phyloP scores from a whole-genome alignment of 1,284 basidiomycete species.

The Cryptococcus sp. region DNA sequence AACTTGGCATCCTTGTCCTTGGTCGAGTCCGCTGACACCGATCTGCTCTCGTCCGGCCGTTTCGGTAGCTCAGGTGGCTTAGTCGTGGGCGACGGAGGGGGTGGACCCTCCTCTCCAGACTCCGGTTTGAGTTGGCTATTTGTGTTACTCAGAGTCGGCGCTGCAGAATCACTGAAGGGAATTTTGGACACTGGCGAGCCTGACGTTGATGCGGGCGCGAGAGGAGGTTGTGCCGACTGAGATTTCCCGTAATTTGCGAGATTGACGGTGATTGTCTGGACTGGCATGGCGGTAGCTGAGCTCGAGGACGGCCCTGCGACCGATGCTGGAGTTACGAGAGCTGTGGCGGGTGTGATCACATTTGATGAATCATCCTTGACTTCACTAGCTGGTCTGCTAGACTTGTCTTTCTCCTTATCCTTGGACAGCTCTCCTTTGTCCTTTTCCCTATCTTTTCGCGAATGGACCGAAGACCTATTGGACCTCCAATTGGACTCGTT shows the following conservation, averaged over 20 bases:
- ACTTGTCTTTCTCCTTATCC: background rate
- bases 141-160: slow-evolving; percentile 3
- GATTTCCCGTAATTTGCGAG: slow-evolving; percentile 41
- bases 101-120: slow-evolving; percentile 1
- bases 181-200: slow-evolving; percentile 2
- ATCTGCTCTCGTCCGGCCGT: slow-evolving; percentile 11
- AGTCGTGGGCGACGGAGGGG: slow-evolving; percentile 15
- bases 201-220: slow-evolving; percentile 2
- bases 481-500: slow-evolving; percentile 26
- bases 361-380: slow-evolving; percentile 22
- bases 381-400: slow-evolving; percentile 31
- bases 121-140: background rate
- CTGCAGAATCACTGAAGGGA: slow-evolving; percentile 1
- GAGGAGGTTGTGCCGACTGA: slow-evolving; percentile 1
- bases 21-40: background rate
- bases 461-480: slow-evolving; percentile 23
- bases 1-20: background rate
- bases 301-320: slow-evolving; percentile 16
- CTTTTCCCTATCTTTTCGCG: slow-evolving; percentile 4
- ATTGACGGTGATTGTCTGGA: slow-evolving; percentile 48
- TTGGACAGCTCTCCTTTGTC: background rate
- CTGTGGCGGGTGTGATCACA: background rate
- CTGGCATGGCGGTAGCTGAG: slow-evolving; percentile 15
- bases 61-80: slow-evolving; percentile 17
- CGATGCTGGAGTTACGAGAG: background rate